Base-by-base conservation (phyloP, 1,284 basidiomycete species). In the Rugosomyces carneus region DNA sequence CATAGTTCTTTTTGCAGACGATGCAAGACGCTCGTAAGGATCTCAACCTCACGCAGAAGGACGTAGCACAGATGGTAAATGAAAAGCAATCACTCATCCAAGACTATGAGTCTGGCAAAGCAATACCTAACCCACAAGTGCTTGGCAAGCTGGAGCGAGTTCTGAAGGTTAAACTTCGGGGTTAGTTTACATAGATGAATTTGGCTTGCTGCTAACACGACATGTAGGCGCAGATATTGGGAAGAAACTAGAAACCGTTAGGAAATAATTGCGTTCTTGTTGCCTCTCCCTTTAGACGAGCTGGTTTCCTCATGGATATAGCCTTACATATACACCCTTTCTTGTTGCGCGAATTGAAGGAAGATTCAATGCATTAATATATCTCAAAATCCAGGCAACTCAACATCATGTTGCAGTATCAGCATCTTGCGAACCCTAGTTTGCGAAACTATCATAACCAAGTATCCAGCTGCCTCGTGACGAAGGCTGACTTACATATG, bases 101-200 rank as follows among this genome's bases (percentile, higher is more conserved):
- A 62, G 94, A 97, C 57, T 94, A 96, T 66, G 93, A 96, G 69
- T 76, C 80, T 16, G 85, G 90, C 47, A 88, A 84, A 64, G 95
- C 94, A 19, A 81, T 91, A 27, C 95, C 95, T 32, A 94, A 89
- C 65, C 75, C 90, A 37, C 88, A 92, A 62, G 84, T 99, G 56
- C 78, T 99, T 23, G 77, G 78, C 53, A 98, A 98, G 77, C 81
- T 98, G 57, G 95, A 99, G 72, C 80, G 93, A 43, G 72, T 75
- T 36, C 76, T 99, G 55, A 88, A 84, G 45, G 87, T 99, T 59
- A 99, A 98, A 70, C 80, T 99, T 49, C 81, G 95, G 59, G 94
- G 93, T 80, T 63, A 41, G 76, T 70, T 34, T 23, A 7, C 13
- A 23, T 27, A 47, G 18, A 31, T 35, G 47, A 11, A 9, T 45